These are phyloP conservation scores for Globisporangium rhizosaccharum DNA, from an alignment of 352 stramenopile species.

Conservation along the genomic window DNA sequence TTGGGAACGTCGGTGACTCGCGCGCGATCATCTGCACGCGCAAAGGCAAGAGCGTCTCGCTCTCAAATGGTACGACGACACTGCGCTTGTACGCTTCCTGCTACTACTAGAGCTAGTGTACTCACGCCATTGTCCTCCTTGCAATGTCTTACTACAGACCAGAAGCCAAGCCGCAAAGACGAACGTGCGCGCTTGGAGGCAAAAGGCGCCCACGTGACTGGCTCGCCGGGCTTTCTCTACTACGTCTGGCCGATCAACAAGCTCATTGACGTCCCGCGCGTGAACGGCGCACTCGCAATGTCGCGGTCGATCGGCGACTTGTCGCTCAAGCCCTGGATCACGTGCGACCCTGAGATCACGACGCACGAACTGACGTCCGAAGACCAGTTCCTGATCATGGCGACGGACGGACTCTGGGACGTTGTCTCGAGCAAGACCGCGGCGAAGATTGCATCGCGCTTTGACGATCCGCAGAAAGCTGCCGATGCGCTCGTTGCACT, in stretches of 20 bases:
- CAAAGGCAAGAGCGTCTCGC: slow-evolving; percentile 41
- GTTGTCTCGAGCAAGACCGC: slow-evolving; percentile 65
- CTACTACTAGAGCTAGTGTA: neutral
- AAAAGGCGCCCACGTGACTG: slow-evolving; percentile 61
- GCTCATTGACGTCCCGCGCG: slow-evolving; percentile 71
- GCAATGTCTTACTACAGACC: slow-evolving; percentile 26
- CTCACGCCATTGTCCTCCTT: neutral
- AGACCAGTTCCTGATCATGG: slow-evolving; percentile 77
- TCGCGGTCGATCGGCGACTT: slow-evolving; percentile 81
- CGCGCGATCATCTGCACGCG: slow-evolving; percentile 61
- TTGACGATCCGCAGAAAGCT: slow-evolving; percentile 45
- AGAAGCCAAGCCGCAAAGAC: slow-evolving; percentile 77
- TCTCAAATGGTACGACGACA: slow-evolving; percentile 39
- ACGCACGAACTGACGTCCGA: slow-evolving; percentile 45
- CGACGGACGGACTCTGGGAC: slow-evolving; percentile 81
- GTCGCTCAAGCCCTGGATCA: slow-evolving; percentile 70
- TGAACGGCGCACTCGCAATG: slow-evolving; percentile 78
- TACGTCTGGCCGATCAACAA: slow-evolving; percentile 71
- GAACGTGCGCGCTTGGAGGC: slow-evolving; percentile 67
- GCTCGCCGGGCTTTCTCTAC: slow-evolving; percentile 58
- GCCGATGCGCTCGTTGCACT: slow-evolving; percentile 58
- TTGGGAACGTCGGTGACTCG: slow-evolving; percentile 83
- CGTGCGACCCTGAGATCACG: slow-evolving; percentile 72
- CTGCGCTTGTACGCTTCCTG: neutral
- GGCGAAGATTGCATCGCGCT: slow-evolving; percentile 45